phyloP scores from a whole-genome alignment of 305 asterid genomes.

The Rubia balearica region DNA sequence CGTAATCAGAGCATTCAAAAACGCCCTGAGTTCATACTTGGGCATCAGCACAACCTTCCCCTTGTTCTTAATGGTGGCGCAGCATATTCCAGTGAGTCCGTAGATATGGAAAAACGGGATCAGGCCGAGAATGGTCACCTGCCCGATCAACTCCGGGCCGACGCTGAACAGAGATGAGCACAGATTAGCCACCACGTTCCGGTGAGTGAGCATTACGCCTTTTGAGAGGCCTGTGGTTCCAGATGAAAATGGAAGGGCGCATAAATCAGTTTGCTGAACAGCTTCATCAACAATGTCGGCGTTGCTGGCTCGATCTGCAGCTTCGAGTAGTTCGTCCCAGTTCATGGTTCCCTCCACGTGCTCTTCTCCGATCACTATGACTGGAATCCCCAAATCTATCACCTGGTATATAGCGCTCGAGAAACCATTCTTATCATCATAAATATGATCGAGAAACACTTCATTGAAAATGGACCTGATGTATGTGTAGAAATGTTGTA shows the following conservation, averaged over 20 bases:
- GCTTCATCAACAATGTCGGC: slow-evolving; percentile 38
- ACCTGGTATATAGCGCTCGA: slow-evolving; percentile 34
- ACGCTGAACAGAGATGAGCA: slow-evolving; percentile 83
- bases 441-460: no score
- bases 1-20: slow-evolving; percentile 51
- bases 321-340: slow-evolving; percentile 72
- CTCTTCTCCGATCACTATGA: slow-evolving; percentile 64
- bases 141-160: slow-evolving; percentile 71
- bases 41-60: slow-evolving; percentile 89
- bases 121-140: slow-evolving; percentile 65
- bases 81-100: slow-evolving; percentile 79
- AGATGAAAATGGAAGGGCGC: slow-evolving; percentile 94
- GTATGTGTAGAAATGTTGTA: no score
- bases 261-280: slow-evolving; percentile 61
- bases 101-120: slow-evolving; percentile 91
- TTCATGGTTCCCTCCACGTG: slow-evolving; percentile 60
- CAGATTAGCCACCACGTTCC: slow-evolving; percentile 77
- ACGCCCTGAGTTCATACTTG: slow-evolving; percentile 66
- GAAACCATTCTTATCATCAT: background rate
- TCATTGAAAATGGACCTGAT: no score
- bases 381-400: slow-evolving; percentile 70
- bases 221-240: slow-evolving; percentile 91
- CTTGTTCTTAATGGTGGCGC: slow-evolving; percentile 81
- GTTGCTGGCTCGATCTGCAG: slow-evolving; percentile 62
- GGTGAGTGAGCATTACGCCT: slow-evolving; percentile 93